These are phyloP conservation scores for Daldinia loculata DNA, from an alignment of 495 filamentous ascomycete species.

Conservation along the genomic window DNA sequence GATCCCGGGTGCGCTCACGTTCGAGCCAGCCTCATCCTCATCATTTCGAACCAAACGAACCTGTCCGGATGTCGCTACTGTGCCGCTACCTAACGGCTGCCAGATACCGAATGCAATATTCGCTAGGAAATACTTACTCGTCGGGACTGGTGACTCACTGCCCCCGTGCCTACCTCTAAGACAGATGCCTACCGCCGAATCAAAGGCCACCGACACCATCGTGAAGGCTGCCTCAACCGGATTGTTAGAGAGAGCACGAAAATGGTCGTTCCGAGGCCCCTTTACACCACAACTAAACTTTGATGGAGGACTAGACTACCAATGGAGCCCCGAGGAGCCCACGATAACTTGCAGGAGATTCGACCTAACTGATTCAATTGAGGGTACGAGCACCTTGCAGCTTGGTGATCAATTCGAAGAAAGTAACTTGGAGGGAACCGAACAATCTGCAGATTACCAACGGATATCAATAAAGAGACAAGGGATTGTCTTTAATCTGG, in stretches of 20 bases:
- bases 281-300: conserved; percentile 48
- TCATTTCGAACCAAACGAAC: conserved; percentile 27
- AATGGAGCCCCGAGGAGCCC: conserved; percentile 40
- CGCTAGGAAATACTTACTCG: conserved; percentile 46
- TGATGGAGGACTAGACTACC: conserved; percentile 47
- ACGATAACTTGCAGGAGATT: conserved; percentile 26
- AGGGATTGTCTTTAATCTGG: conserved; percentile 32
- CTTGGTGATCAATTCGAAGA: not conserved
- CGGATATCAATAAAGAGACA: conserved; percentile 34
- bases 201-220: conserved; percentile 50
- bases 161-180: conserved; percentile 30
- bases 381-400: not conserved
- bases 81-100: conserved; percentile 36
- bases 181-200: conserved; percentile 47
- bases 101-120: conserved; percentile 47
- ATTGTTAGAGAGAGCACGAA: conserved; percentile 33
- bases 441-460: not conserved
- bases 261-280: conserved; percentile 45
- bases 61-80: conserved; percentile 4
- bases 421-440: not conserved
- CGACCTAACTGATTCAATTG: conserved; percentile 17
- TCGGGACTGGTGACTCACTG: conserved; percentile 43
- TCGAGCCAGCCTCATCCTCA: conserved; percentile 27
- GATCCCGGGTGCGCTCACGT: conserved; percentile 28
- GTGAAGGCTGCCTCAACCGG: conserved; percentile 52